Percentiles rank a stretch among this genome's conserved stretches.
Evolutionary conservation across 2,329 filamentous ascomycete species (phyloP).

Genomic region (Trichoderma harzianum): DNA sequence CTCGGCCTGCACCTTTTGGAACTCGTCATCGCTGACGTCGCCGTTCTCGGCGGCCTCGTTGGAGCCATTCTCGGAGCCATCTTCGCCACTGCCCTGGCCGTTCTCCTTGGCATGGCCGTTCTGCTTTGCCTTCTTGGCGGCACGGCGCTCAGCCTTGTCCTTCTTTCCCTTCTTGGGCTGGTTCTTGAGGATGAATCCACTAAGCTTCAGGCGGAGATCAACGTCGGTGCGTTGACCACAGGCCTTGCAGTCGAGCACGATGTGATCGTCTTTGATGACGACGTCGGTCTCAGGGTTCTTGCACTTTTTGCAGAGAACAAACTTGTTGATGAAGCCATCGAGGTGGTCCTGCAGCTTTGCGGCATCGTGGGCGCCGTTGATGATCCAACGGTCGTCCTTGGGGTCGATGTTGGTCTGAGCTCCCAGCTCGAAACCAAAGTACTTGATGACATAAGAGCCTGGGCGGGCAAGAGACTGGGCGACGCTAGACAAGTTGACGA

Average conservation of each 20-base stretch:
- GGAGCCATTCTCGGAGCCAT: slow-evolving; percentile 48
- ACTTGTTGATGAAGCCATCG: slow-evolving; percentile 97
- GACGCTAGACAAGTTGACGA: slow-evolving; percentile 94
- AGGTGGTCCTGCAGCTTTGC: slow-evolving; percentile 96
- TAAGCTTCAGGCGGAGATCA: slow-evolving; percentile 91
- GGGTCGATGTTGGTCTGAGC: slow-evolving; percentile 98
- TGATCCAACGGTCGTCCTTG: slow-evolving; percentile 98
- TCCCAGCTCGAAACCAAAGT: slow-evolving; percentile 97
- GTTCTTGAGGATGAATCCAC: slow-evolving; percentile 96
- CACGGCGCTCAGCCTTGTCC: slow-evolving; percentile 90
- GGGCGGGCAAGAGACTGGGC: slow-evolving; percentile 89
- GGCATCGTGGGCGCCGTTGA: slow-evolving; percentile 96
- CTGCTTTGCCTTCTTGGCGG: slow-evolving; percentile 85
- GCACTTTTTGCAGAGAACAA: slow-evolving; percentile 99
- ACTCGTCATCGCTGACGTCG: slow-evolving; percentile 87
- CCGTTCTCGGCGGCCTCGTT: slow-evolving; percentile 51
- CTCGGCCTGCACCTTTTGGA: slow-evolving; percentile 74
- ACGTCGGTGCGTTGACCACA: slow-evolving; percentile 92
- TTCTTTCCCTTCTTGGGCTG: slow-evolving; percentile 93
- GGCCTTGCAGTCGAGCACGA: slow-evolving; percentile 96
- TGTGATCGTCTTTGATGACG: slow-evolving; percentile 87
- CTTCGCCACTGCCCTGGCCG: slow-evolving; percentile 56
- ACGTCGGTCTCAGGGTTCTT: slow-evolving; percentile 99
- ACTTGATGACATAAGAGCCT: slow-evolving; percentile 96
- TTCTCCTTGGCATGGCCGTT: slow-evolving; percentile 59